Percentiles rank a stretch among this genome's conserved stretches.
These are phyloP conservation scores for Leccinum boreale DNA, from an alignment of 768 basidiomycete species.

Conservation along the genomic window DNA sequence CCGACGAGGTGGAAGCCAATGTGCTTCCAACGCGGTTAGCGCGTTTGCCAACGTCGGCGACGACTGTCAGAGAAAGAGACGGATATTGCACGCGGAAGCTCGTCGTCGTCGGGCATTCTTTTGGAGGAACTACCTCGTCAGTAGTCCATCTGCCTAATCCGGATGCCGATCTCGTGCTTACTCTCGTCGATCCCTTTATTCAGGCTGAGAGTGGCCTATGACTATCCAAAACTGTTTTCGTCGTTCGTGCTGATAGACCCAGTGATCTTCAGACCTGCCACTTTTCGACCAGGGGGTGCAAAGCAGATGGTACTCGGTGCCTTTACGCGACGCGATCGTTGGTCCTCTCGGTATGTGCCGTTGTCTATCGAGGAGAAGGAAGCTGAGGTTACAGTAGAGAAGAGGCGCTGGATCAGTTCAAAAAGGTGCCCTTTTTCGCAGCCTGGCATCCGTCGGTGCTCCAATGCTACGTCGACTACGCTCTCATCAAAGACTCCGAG, in stretches of 20 bases:
- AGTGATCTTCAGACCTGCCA: conserved; percentile 43
- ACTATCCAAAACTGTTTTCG: conserved; percentile 64
- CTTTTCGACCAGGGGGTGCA: not conserved
- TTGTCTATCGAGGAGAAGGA: not conserved
- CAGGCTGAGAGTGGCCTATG: conserved; percentile 64
- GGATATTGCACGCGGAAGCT: conserved; percentile 57
- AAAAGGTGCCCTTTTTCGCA: conserved; percentile 60
- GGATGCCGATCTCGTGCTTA: not conserved
- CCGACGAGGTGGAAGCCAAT: conserved; percentile 34
- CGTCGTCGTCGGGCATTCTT: conserved; percentile 77
- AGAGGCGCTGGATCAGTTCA: conserved; percentile 52
- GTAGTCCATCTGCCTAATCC: conserved; percentile 26
- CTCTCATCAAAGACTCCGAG: conserved; percentile 34
- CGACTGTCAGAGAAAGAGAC: conserved; percentile 36
- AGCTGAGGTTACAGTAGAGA: conserved; percentile 38
- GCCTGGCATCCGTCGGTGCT: conserved; percentile 68
- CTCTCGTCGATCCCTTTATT: not conserved
- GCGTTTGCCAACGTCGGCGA: conserved; percentile 43
- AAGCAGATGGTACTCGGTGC: conserved; percentile 38
- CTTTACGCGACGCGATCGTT: conserved; percentile 54
- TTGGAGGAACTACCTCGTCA: conserved; percentile 76
- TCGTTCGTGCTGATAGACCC: conserved; percentile 78
- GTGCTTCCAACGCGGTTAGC: conserved; percentile 52
- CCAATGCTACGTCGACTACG: conserved; percentile 57
- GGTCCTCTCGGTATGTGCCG: conserved; percentile 54